phyloP scores from a whole-genome alignment of 805 yeast genomes.

The Cyberlindnera mississippiensis region DNA sequence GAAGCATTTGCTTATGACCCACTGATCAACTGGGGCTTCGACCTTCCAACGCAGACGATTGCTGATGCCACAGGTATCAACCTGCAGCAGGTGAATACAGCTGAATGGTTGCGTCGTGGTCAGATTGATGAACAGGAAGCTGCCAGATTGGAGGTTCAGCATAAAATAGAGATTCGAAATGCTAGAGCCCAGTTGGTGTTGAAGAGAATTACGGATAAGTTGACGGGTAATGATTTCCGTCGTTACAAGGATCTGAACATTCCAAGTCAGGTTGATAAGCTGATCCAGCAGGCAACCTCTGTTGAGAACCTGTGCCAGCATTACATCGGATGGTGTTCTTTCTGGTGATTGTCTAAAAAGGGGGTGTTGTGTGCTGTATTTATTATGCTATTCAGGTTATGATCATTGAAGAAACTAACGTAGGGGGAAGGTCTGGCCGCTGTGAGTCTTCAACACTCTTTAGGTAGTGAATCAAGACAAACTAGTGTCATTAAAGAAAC shows the following conservation, averaged over 20 bases:
- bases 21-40: conserved; percentile 97
- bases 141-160: conserved; percentile 61
- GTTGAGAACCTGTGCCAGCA: conserved; percentile 96
- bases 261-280: conserved; percentile 85
- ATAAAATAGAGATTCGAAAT: conserved; percentile 67
- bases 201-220: conserved; percentile 84
- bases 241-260: conserved; percentile 68
- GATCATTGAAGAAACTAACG: too few relatives aligned
- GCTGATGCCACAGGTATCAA: conserved; percentile 70
- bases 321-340: conserved; percentile 98
- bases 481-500: too few relatives aligned
- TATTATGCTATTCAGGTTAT: too few relatives aligned
- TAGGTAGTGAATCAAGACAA: too few relatives aligned
- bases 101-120: conserved; percentile 65
- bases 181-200: conserved; percentile 90
- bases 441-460: too few relatives aligned
- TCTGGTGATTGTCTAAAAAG: conserved; percentile 56
- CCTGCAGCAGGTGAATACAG: conserved; percentile 64
- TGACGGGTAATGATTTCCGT: conserved; percentile 90
- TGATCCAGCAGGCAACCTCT: conserved; percentile 94
- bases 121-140: conserved; percentile 78
- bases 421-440: too few relatives aligned
- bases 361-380: too few relatives aligned
- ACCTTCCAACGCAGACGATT: conserved; percentile 76
- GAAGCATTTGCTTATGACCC: conserved; percentile 99